Evolutionary conservation across 75 land plant genomes (phyloP).

Genomic region (Cryptomeria japonica): DNA sequence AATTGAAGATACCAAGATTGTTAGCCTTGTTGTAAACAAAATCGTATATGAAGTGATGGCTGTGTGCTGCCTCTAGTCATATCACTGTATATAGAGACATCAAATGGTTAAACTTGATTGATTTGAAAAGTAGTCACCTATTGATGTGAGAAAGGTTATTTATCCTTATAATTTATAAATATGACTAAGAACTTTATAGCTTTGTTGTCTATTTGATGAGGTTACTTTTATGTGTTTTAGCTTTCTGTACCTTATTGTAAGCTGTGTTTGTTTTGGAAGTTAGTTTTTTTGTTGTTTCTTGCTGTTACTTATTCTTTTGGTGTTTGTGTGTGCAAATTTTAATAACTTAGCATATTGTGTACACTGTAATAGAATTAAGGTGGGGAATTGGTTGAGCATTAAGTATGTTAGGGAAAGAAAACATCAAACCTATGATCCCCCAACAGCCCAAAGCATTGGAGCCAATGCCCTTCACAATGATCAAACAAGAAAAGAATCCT

Average conservation of each 20-base stretch:
- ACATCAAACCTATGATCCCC: background rate
- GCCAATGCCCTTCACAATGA: background rate
- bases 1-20: background rate
- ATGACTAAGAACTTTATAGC: background rate
- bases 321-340: background rate
- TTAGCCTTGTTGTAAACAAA: background rate
- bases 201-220: background rate
- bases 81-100: background rate
- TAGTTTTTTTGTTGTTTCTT: background rate
- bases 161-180: background rate
- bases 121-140: background rate
- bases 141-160: background rate
- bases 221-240: background rate
- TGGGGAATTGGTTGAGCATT: background rate
- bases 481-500: constrained; percentile 5
- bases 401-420: background rate
- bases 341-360: background rate
- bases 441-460: background rate
- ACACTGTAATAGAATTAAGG: background rate
- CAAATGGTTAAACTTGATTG: background rate
- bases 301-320: background rate
- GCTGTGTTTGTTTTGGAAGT: background rate
- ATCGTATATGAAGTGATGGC: background rate
- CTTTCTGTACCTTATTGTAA: background rate
- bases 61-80: background rate